Percentiles rank a stretch among this genome's conserved stretches.
These are phyloP conservation scores for Penicillium salamii DNA, from an alignment of 495 filamentous ascomycete genomes.

Conservation along the genomic window DNA sequence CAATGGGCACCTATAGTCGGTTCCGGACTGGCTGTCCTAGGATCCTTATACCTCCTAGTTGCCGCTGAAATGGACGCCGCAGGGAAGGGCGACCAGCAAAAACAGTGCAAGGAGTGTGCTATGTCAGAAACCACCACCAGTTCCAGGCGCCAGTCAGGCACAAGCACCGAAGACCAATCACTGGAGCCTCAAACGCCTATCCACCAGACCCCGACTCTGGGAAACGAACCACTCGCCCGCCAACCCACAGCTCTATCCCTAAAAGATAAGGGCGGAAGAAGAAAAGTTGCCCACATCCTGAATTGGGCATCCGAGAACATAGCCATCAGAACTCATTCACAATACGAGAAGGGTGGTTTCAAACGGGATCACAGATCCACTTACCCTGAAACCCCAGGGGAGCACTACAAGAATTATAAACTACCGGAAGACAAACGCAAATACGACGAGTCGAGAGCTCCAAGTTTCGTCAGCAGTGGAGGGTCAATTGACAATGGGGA, in stretches of 20 bases:
- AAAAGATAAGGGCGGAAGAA: conserved; percentile 29
- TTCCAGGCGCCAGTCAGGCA: not conserved
- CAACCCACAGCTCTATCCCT: conserved; percentile 1
- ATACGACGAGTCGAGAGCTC: conserved; percentile 30
- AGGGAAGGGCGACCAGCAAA: conserved; percentile 8
- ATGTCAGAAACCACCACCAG: not conserved
- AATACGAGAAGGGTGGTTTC: conserved; percentile 47
- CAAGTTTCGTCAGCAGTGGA: conserved; percentile 16
- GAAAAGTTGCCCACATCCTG: conserved; percentile 38
- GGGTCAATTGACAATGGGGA: conserved; percentile 16
- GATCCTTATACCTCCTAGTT: conserved; percentile 51
- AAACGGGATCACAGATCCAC: conserved; percentile 36
- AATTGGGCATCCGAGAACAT: conserved; percentile 32
- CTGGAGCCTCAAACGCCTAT: not conserved
- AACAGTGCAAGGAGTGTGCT: conserved; percentile 6
- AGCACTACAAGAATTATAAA: conserved; percentile 37
- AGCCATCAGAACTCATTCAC: conserved; percentile 35
- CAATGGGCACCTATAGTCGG: conserved; percentile 59
- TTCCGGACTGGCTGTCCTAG: conserved; percentile 49
- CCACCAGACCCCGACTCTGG: conserved; percentile 6
- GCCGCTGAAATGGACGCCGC: conserved; percentile 31
- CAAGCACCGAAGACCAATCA: not conserved
- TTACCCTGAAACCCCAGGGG: conserved; percentile 52
- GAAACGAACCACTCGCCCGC: conserved; percentile 5
- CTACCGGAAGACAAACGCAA: conserved; percentile 15